A percentile compares a stretch with the other conserved stretches of the same genome.
phyloP scores from a whole-genome alignment of 768 basidiomycete species.

The Amanita fuliginea region DNA sequence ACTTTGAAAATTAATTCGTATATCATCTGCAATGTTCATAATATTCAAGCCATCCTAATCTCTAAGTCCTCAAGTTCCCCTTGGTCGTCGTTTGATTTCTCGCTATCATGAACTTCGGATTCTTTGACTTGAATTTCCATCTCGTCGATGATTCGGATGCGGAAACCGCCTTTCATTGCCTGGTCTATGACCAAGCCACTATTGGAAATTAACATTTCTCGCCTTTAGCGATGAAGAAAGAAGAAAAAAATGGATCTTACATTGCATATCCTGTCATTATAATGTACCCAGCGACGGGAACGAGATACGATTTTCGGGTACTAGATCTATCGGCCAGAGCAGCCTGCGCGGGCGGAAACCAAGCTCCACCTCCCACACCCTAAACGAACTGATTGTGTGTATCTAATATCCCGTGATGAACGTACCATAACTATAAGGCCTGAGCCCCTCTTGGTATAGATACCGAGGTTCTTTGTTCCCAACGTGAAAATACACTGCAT shows the following conservation, averaged over 20 bases:
- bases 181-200: conserved; percentile 47
- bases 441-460: conserved; percentile 49
- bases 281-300: conserved; percentile 47
- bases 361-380: conserved; percentile 56
- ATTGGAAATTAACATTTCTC: conserved; percentile 3
- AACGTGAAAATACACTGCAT: conserved; percentile 49
- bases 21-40: neutral
- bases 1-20: neutral
- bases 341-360: conserved; percentile 56
- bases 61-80: neutral
- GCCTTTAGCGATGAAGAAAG: neutral
- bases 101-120: conserved; percentile 8
- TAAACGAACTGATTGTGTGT: conserved; percentile 6
- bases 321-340: conserved; percentile 37
- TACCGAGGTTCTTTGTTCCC: conserved; percentile 52
- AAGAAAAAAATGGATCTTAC: conserved; percentile 23
- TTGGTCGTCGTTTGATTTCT: neutral
- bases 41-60: neutral
- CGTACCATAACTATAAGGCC: conserved; percentile 53
- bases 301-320: conserved; percentile 46
- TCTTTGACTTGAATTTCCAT: conserved; percentile 12
- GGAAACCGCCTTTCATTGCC: conserved; percentile 35
- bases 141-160: conserved; percentile 36
- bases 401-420: conserved; percentile 7
- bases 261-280: conserved; percentile 47